Base-by-base conservation (phyloP, 139 green algal species). In the Limnomonas spitsbergensis region DNA sequence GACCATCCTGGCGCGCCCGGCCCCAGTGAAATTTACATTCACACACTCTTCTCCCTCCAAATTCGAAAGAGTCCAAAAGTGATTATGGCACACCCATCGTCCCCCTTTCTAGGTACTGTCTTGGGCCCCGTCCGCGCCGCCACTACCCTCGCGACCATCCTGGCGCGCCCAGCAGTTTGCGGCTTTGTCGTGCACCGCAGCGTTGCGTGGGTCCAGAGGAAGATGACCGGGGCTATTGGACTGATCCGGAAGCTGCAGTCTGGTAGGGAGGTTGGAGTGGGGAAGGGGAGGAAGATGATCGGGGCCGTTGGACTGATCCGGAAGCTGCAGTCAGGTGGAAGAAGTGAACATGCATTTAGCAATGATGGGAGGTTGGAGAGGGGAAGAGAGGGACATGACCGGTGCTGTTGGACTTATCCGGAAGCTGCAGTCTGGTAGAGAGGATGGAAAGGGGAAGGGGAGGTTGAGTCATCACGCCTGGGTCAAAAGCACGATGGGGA, bases 171-270 rank as follows among this genome's bases (percentile, higher is more conserved):
- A 29, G 47, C 20, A 14, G 14, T 61, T 14, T 14, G 47, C 14
- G 47, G 47, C 14, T 20, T 61, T 14, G 47, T 61, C 14, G 14
- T 61, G 47, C 47, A 61, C 47, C 47, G 20, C 14, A 20, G 47
- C 20, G 47, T 61, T 14, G 20, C 20, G 47, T 61, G 47, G 47
- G 47, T 20, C 14, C 14, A 20, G 47, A 14, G 47, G 47, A 61
- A 20, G 14, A 14, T 61, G 14, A 61, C 20, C 14, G 47, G 47
- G 14, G 47, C 20, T 14, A 61, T 61, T 14, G 47, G 47, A 29
- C 47, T 61, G 47, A 61, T 61, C 47, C 14, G 47, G 47, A 61
- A 61, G 20, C 47, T 61, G 47, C 47, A 61, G 47, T 61, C 47
- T 29, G 47, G 47, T 61, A n/a, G n/a, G n/a, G n/a, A n/a, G n/a